These are phyloP conservation scores for Chlorella sp. DNA, from an alignment of 139 green algal genomes.

Conservation along the genomic window DNA sequence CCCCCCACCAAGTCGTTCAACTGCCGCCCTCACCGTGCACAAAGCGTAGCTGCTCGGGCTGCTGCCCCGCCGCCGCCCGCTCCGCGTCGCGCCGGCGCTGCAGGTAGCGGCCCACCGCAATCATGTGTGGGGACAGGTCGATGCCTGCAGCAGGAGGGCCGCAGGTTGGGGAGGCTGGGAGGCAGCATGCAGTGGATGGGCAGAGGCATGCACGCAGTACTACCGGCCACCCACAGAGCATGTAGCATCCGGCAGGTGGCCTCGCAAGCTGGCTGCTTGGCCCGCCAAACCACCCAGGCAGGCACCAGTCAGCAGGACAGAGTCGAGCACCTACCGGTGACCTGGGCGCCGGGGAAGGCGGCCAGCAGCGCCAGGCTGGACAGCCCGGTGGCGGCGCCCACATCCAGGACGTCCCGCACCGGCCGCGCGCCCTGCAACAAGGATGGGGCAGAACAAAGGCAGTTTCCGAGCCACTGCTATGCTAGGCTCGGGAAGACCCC, in stretches of 20 bases:
- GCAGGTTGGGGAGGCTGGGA: background rate
- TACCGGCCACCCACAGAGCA: no score
- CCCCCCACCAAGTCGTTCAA: no score
- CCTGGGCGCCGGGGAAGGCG: slow-evolving; percentile 59
- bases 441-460: no score
- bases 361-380: slow-evolving; percentile 62
- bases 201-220: background rate
- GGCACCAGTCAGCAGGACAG: no score
- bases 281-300: no score
- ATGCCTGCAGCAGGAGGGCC: slow-evolving; percentile 46
- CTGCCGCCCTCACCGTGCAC: slow-evolving; percentile 62
- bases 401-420: slow-evolving; percentile 54
- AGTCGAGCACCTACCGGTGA: slow-evolving; percentile 51
- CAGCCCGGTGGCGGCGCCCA: slow-evolving; percentile 76
- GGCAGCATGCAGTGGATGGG: no score
- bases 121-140: slow-evolving; percentile 78
- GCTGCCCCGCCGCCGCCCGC: slow-evolving; percentile 50
- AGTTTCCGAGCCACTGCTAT: no score
- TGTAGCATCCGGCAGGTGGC: no score
- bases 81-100: slow-evolving; percentile 51
- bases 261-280: no score
- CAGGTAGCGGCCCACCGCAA: slow-evolving; percentile 70
- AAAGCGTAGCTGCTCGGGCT: slow-evolving; percentile 53
- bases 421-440: background rate
- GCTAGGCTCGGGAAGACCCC: no score